Conservation (phyloP, 73 alveolate genomes). For the Tetrahymena borealis region DNA sequence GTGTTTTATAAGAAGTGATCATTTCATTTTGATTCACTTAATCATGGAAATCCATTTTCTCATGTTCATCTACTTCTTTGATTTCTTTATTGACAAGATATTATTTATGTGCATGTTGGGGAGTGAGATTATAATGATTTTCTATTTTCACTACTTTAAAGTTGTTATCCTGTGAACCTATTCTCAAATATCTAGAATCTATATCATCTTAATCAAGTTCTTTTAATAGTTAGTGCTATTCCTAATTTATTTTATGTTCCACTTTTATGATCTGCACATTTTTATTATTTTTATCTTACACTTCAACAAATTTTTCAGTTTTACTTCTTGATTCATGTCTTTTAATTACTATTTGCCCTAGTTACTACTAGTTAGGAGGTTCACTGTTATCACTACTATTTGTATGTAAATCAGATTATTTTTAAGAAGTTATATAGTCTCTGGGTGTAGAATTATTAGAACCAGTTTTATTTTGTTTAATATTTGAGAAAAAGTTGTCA, state of each 20-base stretch:
- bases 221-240: background rate
- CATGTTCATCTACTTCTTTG: no score
- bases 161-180: background rate
- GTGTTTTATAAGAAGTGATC: background rate
- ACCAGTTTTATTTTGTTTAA: background rate
- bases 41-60: no score
- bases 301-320: background rate
- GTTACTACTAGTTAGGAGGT: background rate
- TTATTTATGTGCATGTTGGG: no score
- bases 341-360: background rate
- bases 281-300: background rate
- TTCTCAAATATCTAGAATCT: background rate
- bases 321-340: background rate
- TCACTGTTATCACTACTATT: background rate
- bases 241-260: background rate
- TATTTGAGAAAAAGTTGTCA: background rate
- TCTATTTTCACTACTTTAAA: background rate
- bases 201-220: background rate
- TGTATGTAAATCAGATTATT: background rate
- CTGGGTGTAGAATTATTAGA: background rate
- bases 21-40: background rate
- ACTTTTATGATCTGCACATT: background rate
- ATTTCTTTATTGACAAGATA: no score
- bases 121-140: background rate
- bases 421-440: background rate